These are phyloP conservation scores for Cercospora zeae-maydis DNA, from an alignment of 2,329 filamentous ascomycete genomes.

Conservation along the genomic window DNA sequence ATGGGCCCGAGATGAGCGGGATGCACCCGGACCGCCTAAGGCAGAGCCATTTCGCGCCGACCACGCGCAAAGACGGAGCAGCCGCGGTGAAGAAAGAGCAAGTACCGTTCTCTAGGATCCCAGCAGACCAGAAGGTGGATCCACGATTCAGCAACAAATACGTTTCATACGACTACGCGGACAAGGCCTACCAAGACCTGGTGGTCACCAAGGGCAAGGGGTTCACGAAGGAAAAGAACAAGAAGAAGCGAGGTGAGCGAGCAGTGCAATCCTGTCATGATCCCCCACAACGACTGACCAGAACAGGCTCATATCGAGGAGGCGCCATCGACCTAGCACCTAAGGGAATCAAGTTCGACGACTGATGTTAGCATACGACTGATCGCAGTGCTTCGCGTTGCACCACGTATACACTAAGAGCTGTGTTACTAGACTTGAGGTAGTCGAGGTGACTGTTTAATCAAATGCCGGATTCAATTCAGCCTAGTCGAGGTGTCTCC, in stretches of 20 bases:
- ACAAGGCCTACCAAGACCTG: conserved; percentile 81
- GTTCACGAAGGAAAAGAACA: conserved; percentile 99
- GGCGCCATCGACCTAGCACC: conserved; percentile 80
- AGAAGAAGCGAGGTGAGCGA: conserved; percentile 50
- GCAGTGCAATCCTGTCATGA: neutral
- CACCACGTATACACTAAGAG: neutral
- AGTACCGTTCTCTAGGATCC: conserved; percentile 74
- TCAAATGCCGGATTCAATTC: no score
- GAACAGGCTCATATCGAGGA: conserved; percentile 78
- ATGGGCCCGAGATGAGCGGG: conserved; percentile 36
- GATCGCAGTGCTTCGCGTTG: neutral
- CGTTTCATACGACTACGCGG: conserved; percentile 79
- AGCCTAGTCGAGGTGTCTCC: no score
- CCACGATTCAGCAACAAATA: conserved; percentile 77
- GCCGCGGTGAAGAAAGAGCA: conserved; percentile 52
- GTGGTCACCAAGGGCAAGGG: conserved; percentile 91
- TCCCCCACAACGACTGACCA: conserved; percentile 57
- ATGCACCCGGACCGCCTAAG: conserved; percentile 41
- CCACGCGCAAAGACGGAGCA: conserved; percentile 21
- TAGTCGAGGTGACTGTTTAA: no score
- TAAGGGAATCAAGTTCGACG: conserved; percentile 92
- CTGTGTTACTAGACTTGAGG: neutral
- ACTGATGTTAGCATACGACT: conserved; percentile 46
- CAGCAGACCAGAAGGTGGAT: conserved; percentile 65
- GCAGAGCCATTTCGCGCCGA: conserved; percentile 11